Evolutionary conservation across 768 basidiomycete genomes (phyloP).

Genomic region (Boletales sp.): DNA sequence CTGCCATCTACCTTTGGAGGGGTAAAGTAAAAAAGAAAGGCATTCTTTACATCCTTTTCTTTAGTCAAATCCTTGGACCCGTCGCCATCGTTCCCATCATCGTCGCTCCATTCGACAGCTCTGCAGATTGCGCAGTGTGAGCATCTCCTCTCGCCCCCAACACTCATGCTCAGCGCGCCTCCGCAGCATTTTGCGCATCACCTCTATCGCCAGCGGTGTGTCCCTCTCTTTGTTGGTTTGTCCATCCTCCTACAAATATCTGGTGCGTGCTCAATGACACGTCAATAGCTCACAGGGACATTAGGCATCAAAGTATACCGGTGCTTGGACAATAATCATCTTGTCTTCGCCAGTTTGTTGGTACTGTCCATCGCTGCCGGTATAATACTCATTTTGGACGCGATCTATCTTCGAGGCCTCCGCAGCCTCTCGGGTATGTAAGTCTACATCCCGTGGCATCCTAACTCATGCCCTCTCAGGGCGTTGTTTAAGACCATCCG

Average conservation of each 20-base stretch:
- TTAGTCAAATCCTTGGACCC: constrained; percentile 53
- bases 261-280: not conserved
- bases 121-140: constrained; percentile 46
- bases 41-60: constrained; percentile 54
- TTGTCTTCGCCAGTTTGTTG: constrained; percentile 43
- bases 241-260: not conserved
- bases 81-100: constrained; percentile 42
- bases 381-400: constrained; percentile 40
- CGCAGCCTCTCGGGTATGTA: constrained; percentile 47
- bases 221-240: constrained; percentile 42
- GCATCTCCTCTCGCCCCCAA: constrained; percentile 17
- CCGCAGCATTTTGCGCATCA: constrained; percentile 35
- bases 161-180: not conserved
- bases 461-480: constrained; percentile 29
- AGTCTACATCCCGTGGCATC: not conserved
- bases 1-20: constrained; percentile 48
- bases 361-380: constrained; percentile 42
- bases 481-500: constrained; percentile 40
- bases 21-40: constrained; percentile 55
- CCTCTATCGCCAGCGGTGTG: constrained; percentile 33
- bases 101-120: constrained; percentile 41
- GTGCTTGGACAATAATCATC: constrained; percentile 57
- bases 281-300: constrained; percentile 53
- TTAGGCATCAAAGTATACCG: constrained; percentile 65
- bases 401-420: constrained; percentile 34